Base-by-base conservation (phyloP, 1,284 basidiomycete species). In the Mycena citricolor region DNA sequence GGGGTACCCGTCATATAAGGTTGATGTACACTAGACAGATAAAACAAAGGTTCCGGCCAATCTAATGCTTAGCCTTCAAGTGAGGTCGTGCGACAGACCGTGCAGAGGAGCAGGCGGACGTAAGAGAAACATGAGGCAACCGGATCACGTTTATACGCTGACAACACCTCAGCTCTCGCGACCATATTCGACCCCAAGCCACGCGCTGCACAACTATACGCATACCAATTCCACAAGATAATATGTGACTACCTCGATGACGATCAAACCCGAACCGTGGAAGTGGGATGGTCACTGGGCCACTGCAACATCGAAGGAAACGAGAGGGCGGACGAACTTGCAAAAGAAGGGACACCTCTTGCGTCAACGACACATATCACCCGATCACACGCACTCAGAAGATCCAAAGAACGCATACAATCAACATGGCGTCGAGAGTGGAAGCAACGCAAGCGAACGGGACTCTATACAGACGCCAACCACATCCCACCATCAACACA, bases 291-390 rank as follows among this genome's bases (percentile, higher is more conserved):
- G 61, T 53, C 54, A 1, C 59, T 58, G 10, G 55, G 61, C 16
- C 64, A 65, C 44, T 39, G 34, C 11, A 57, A 50, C 11, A 58
- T 65, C 16, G 7, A 11, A 25, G 63, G 62, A 12, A 64, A 65
- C 35, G 57, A 65, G 26, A 24, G 50, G 3, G 63, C 61, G 8
- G 63, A 66, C 46, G 26, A 52, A 23, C 54, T 64, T 1, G 63
- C 62, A 10, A 64, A 63, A 39, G 31, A 44, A 30, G 61, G 57
- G 4, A 52, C 55, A 10, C 21, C 33, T 8, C 42, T 48, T 7
- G 10, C 21, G 16, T 4, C 42, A 2, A 47, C 46, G 1, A 42
- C 47, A 14, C 17, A 16, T 4, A 31, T 29, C 20, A 51, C 53
- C 5, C 35, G 49, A 8, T 31, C 54, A 8, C 44, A 56, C 32